phyloP scores from a whole-genome alignment of 495 filamentous ascomycete species.

The Hyaloscypha variabilis region DNA sequence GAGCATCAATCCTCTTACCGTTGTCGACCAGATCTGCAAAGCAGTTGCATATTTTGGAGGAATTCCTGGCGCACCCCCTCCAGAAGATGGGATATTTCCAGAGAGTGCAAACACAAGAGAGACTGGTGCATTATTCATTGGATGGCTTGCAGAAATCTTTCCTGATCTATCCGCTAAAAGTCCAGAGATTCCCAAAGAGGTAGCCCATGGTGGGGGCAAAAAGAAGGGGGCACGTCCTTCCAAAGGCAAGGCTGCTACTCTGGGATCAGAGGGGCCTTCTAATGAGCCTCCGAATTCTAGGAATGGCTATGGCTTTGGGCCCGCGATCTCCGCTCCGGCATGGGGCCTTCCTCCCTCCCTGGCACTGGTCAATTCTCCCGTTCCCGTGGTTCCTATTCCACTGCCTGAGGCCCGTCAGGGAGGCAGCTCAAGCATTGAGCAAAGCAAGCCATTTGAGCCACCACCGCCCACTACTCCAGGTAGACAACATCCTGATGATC shows the following conservation, averaged over 20 bases:
- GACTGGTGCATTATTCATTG: slow-evolving; percentile 55
- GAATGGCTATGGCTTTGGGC: slow-evolving; percentile 33
- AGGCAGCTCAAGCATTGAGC: slow-evolving; percentile 17
- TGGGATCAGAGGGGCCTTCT: not conserved
- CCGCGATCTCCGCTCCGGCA: slow-evolving; percentile 30
- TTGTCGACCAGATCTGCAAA: slow-evolving; percentile 60
- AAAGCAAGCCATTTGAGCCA: slow-evolving; percentile 12
- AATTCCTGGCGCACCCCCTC: slow-evolving; percentile 56
- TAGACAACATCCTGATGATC: slow-evolving; percentile 16
- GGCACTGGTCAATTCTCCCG: slow-evolving; percentile 24
- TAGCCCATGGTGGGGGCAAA: slow-evolving; percentile 13
- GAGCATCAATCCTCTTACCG: slow-evolving; percentile 51
- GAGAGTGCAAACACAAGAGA: slow-evolving; percentile 56
- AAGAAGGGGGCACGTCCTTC: slow-evolving; percentile 29
- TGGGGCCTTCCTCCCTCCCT: slow-evolving; percentile 32
- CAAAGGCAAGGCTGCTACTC: not conserved
- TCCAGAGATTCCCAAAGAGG: slow-evolving; percentile 23
- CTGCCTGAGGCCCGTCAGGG: slow-evolving; percentile 16
- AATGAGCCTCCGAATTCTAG: slow-evolving; percentile 29
- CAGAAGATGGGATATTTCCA: slow-evolving; percentile 52
- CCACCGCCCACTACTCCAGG: slow-evolving; percentile 14
- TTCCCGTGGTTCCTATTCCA: slow-evolving; percentile 11
- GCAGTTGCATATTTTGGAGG: slow-evolving; percentile 61
- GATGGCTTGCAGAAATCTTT: slow-evolving; percentile 61
- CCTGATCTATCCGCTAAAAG: slow-evolving; percentile 40